Conservation (phyloP, 768 basidiomycete species). For the Tricholoma furcatifolium region DNA sequence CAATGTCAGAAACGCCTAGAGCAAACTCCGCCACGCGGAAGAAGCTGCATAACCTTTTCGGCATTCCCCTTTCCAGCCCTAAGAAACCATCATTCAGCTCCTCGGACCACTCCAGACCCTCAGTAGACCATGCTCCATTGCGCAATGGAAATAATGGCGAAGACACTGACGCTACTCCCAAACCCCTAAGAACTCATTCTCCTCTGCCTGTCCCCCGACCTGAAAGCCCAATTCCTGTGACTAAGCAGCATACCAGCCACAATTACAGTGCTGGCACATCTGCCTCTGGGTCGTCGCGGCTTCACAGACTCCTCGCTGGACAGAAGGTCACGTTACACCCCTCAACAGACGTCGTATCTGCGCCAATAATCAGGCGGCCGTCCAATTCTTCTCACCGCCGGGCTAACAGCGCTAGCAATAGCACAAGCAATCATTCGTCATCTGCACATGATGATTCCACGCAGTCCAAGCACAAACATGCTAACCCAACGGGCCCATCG, state of each 20-base stretch:
- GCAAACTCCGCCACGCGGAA: conserved; percentile 32
- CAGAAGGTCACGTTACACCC: conserved; percentile 15
- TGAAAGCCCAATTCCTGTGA: conserved; percentile 30
- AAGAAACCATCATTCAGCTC: conserved; percentile 37
- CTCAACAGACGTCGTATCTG: conserved; percentile 18
- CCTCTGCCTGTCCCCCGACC: conserved; percentile 22
- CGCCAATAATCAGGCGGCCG: conserved; percentile 13
- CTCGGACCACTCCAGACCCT: conserved; percentile 30
- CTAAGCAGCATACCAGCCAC: conserved; percentile 17
- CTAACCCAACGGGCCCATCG: conserved; percentile 11
- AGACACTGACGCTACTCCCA: conserved; percentile 26
- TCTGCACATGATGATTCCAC: conserved; percentile 11
- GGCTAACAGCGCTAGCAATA: conserved; percentile 13
- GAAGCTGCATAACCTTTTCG: conserved; percentile 47
- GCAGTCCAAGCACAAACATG: conserved; percentile 2
- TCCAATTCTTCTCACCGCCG: conserved; percentile 16
- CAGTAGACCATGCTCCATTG: conserved; percentile 18
- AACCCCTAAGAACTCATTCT: conserved; percentile 25
- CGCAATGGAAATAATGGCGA: conserved; percentile 15
- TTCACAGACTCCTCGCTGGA: conserved; percentile 18
- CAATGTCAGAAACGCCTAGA: conserved; percentile 32
- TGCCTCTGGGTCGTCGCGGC: conserved; percentile 20
- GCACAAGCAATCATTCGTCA: conserved; percentile 12
- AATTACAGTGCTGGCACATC: conserved; percentile 21
- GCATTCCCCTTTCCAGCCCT: conserved; percentile 36